Base-by-base conservation (phyloP, 2,329 filamentous ascomycete species). In the Scedosporium aurantiacum region DNA sequence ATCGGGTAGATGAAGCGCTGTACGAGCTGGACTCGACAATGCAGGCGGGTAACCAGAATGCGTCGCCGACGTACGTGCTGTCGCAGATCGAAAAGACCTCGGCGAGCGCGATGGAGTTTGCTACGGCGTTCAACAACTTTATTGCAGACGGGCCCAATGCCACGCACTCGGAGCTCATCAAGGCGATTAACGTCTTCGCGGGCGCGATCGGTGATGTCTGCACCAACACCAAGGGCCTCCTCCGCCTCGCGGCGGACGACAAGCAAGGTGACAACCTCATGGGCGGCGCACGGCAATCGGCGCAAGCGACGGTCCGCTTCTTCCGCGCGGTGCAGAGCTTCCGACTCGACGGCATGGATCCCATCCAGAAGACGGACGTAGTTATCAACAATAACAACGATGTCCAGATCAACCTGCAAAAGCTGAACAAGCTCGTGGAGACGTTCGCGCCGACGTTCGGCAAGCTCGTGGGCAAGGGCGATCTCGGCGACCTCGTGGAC, bases 11-110 rank as follows among this genome's bases (percentile, higher is more conserved):
- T 69, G 94, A 99, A 74, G 91, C 94, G 52, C 79, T 99, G 41
- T 99, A 99, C 75, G 94, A 99, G 74, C 81, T 99, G 52, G 94
- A 99, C 74, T 97, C 94, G 21, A 89, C 89, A 21, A 97, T 97
- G 91, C 93, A 97, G 73, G 94, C 93, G 47, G 94, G 94, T 73
- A 99, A 99, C 77, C 94, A 97, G 76, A 99, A 95, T 69, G 94
- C 94, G 1, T 96, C 92, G 47, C 91, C 94, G 14, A 85, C 93
- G 1, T 97, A 95, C 71, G 92, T 99, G 12, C 80, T 99, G 58
- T 97, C 93, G 1, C 93, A 97, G 73, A 92, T 97, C 63, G 94
- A 99, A 72, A 99, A 97, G 78, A 92, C 94, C 0, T 94, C 92
- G 6, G 86, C 91, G 8, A 96, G 87, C 66, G 91, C 94, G 12